phyloP scores from a whole-genome alignment of 1,284 basidiomycete species.

The Leucoagaricus sp. region DNA sequence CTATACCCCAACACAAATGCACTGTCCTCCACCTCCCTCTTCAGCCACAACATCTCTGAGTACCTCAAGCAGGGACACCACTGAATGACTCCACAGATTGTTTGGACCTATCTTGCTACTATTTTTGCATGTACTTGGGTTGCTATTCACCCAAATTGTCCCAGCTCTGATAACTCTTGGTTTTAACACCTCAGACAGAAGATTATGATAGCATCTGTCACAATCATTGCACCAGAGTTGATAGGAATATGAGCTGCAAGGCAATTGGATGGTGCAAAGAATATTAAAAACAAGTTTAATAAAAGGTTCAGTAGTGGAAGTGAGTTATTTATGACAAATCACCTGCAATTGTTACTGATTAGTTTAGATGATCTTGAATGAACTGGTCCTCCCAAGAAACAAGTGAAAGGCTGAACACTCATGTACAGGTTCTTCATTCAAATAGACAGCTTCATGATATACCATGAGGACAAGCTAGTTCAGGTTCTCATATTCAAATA shows the following conservation, averaged over 20 bases:
- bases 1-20: no score
- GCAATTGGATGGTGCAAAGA: slow-evolving; percentile 19
- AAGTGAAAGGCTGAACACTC: slow-evolving; percentile 12
- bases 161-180: not conserved
- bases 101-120: no score
- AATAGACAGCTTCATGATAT: slow-evolving; percentile 21
- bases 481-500: slow-evolving; percentile 3
- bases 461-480: not conserved
- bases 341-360: not conserved
- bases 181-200: not conserved
- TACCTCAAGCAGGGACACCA: no score
- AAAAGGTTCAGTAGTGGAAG: not conserved
- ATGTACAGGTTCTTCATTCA: slow-evolving; percentile 19
- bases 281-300: slow-evolving; percentile 7
- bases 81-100: no score
- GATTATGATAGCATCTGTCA: no score
- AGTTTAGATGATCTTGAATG: slow-evolving; percentile 23
- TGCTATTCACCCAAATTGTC: no score
- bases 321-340: not conserved
- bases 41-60: no score
- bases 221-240: slow-evolving; percentile 16
- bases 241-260: slow-evolving; percentile 19
- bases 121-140: no score
- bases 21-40: no score
- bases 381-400: not conserved